Evolutionary conservation across 2,329 filamentous ascomycete genomes (phyloP).

Genomic region (Botrytis sinoallii): DNA sequence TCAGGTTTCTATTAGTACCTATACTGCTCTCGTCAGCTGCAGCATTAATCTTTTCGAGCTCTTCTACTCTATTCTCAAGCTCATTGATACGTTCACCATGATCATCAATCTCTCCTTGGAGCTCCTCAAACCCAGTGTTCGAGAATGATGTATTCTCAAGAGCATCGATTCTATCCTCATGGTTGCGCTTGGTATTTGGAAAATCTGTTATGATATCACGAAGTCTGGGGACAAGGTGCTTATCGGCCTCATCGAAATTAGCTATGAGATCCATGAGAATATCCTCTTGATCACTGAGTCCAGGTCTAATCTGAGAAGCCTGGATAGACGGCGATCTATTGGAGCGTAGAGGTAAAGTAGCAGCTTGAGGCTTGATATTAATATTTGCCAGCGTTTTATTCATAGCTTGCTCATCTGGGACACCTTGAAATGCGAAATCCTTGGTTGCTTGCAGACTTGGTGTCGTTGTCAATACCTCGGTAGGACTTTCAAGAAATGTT

Average conservation of each 20-base stretch:
- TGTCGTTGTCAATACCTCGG: constrained; percentile 31
- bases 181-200: constrained; percentile 36
- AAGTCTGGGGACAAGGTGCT: constrained; percentile 28
- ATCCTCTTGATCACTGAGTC: neutral
- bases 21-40: constrained; percentile 36
- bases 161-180: constrained; percentile 63
- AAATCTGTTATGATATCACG: constrained; percentile 29
- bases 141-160: constrained; percentile 71
- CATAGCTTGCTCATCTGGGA: constrained; percentile 7
- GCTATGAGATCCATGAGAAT: constrained; percentile 6
- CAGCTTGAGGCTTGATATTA: constrained; percentile 17
- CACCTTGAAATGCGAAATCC: constrained; percentile 22
- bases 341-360: constrained; percentile 15
- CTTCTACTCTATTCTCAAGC: constrained; percentile 61
- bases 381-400: constrained; percentile 22
- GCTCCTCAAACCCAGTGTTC: constrained; percentile 63
- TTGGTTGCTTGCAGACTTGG: constrained; percentile 30
- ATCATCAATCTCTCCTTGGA: constrained; percentile 64
- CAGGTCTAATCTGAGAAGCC: neutral
- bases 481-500: constrained; percentile 33
- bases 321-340: neutral
- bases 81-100: constrained; percentile 66
- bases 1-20: constrained; percentile 25
- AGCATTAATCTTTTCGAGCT: constrained; percentile 56
- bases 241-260: constrained; percentile 16